Percentiles rank a stretch among this genome's conserved stretches.
Evolutionary conservation across 1,284 basidiomycete genomes (phyloP).

Genomic region (Heliocybe sulcata): DNA sequence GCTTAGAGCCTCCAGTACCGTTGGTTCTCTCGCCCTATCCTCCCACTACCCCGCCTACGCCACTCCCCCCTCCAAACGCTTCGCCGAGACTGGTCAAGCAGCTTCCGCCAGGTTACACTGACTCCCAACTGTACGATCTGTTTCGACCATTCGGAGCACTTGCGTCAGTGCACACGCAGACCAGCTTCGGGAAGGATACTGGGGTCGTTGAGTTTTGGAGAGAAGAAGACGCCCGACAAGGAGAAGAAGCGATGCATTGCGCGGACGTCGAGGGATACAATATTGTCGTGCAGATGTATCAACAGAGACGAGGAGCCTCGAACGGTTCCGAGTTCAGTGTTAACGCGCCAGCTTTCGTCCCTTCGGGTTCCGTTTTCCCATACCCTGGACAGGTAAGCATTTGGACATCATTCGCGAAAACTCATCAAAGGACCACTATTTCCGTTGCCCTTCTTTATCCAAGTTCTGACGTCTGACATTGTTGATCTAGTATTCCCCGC

Average conservation of each 20-base stretch:
- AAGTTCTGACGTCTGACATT: neutral
- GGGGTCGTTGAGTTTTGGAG: constrained; percentile 84
- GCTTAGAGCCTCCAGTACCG: constrained; percentile 42
- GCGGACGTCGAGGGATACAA: constrained; percentile 73
- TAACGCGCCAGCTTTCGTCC: constrained; percentile 68
- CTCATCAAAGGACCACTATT: no score
- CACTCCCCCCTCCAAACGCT: constrained; percentile 66
- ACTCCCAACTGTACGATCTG: constrained; percentile 72
- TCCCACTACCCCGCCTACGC: constrained; percentile 59
- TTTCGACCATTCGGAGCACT: constrained; percentile 71
- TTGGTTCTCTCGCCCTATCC: constrained; percentile 72
- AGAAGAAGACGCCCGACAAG: constrained; percentile 75
- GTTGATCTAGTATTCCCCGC: constrained; percentile 51
- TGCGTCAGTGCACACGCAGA: constrained; percentile 62
- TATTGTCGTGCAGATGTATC: constrained; percentile 73
- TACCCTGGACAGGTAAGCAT: constrained; percentile 25
- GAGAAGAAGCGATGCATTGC: constrained; percentile 76
- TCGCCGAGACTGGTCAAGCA: constrained; percentile 73
- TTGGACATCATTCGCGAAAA: neutral
- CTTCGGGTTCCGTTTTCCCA: constrained; percentile 50
- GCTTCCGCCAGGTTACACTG: constrained; percentile 57
- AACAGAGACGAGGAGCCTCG: constrained; percentile 49
- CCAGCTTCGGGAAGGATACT: constrained; percentile 62
- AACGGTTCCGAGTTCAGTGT: constrained; percentile 57
- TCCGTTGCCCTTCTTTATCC: neutral